Base-by-base conservation (phyloP, 116 monocot genomes). In the Posidonia oceanica region DNA sequence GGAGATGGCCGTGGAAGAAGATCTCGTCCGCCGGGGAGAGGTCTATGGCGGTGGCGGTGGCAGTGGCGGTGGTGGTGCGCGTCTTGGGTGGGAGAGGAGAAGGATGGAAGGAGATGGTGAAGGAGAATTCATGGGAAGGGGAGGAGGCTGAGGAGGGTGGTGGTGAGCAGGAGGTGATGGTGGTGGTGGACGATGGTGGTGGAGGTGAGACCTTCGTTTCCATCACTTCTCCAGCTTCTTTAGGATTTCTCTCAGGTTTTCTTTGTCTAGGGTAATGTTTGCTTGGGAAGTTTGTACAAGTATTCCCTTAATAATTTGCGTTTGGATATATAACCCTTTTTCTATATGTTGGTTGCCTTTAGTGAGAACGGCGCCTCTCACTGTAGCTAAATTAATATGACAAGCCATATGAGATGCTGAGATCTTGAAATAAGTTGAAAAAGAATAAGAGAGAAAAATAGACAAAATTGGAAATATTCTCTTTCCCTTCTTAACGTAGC, bases 1-100 rank as follows among this genome's bases (percentile, higher is more conserved):
- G 78, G 68, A 85, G 87, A 69, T 82, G 91, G 60, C 84, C 91
- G 58, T 80, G 82, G 70, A 76, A 80, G 84, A 84, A 80, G 69
- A 84, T 75, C 59, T 81, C 83, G 61, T 84, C 84, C 59, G 84
- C 81, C 12, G 81, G 83, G 29, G 78, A 60, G 15, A 84, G 57
- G 68, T 79, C 75, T 39, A 74, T 64, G 36, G 52, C 61, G 12
- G 38, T 39, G 52, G 67, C n/a, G 39, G 54, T 64, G 36, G 52
- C 61, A 5, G 38, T 39, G 52, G 67, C n/a, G 39, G 54, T 7
- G 56, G 59, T 18, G 52, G 67, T 14, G 51, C 54, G 52, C 14
- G 29, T 5, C 29, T 54, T 52, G 64, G 73, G 64, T 44, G 63
- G 39, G 22, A 42, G 71, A 5, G 71, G 64, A 59, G 77, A 59